Evolutionary conservation across 345 rosid genomes (phyloP), one percentile per base, ranked within the genome.

Genomic region (Moricandia moricandioides): DNA sequence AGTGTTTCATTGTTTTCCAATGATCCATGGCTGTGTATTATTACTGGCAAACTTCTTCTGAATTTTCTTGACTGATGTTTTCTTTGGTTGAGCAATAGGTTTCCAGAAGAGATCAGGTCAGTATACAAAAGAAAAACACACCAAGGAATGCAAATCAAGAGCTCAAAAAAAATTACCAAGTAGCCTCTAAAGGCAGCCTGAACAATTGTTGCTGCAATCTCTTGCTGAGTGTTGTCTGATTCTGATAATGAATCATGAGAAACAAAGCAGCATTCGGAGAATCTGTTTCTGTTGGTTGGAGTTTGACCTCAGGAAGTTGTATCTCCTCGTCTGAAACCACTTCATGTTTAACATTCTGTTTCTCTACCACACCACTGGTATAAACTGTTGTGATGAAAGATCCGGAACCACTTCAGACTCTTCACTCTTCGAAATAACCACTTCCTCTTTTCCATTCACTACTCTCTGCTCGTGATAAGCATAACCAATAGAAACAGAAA

Each of bases 101-200:
- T 81, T 91, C 97, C 98, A 93, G 74, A 88, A 33, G 37, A 71
- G 34, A 21, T 54, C 29, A 62, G 0, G 5, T 76, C 45, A 69
- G 65, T 0, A 62, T 8, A 16, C 17, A 1, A 3, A 1, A 3
- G 3, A 17, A 11, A 8, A 63, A 10, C n/a, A 18, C 2, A 64
- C 8, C 10, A 10, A 30, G 1, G 37, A 16, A 5, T 60, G 56
- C 24, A 60, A 61, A 47, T 34, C 62, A 33, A 58, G 30, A 14
- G 27, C 35, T 69, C 21, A 21, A 0, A 37, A 49, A 27, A 10
- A 18, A 62, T 69, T 76, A 69, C 79, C 79, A 76, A 69, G 65
- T 69, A 76, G 58, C 79, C 79, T 76, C 49, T 76, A 69, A 29
- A 93, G 56, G 89, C 91, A 81, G 97, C 93, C 79, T 91, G 97